Conservation (phyloP, 768 basidiomycete genomes). For the Boletus rufocinnamomeus region DNA sequence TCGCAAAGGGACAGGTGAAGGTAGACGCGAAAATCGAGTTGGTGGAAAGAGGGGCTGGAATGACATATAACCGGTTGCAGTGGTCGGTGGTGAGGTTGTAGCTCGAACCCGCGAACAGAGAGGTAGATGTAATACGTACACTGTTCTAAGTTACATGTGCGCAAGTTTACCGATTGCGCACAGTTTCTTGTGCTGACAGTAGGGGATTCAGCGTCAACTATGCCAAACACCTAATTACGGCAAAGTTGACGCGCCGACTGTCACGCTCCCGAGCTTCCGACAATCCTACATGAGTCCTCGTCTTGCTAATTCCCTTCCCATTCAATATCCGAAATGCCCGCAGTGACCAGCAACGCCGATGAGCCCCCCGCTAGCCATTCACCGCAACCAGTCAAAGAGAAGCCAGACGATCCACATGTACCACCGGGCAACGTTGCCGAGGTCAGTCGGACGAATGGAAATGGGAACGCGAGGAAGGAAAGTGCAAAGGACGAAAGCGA, state of each 20-base stretch:
- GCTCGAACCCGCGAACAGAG: background rate
- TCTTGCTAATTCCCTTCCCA: background rate
- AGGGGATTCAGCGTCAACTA: conserved; percentile 12
- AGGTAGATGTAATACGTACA: too few species aligned
- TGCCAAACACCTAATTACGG: conserved; percentile 15
- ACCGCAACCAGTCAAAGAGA: conserved; percentile 2
- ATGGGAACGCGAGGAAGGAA: conserved; percentile 8
- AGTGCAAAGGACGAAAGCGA: conserved; percentile 6
- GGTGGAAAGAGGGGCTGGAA: background rate
- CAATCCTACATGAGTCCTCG: conserved; percentile 14
- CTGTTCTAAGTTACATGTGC: too few species aligned
- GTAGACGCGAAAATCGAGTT: background rate
- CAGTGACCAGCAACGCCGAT: background rate
- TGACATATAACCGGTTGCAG: conserved; percentile 13
- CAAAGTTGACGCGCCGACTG: background rate
- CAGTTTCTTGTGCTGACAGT: too few species aligned
- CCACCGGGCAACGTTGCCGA: background rate
- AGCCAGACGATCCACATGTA: conserved; percentile 1
- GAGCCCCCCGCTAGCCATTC: background rate
- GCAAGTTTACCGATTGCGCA: too few species aligned
- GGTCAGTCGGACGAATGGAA: conserved; percentile 22
- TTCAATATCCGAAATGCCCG: conserved; percentile 13
- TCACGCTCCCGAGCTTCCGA: conserved; percentile 2
- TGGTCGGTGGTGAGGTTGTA: conserved; percentile 32
- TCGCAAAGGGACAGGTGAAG: conserved; percentile 22